phyloP scores from a whole-genome alignment of 2,329 filamentous ascomycete genomes.

The Phaeosphaeria sp. region DNA sequence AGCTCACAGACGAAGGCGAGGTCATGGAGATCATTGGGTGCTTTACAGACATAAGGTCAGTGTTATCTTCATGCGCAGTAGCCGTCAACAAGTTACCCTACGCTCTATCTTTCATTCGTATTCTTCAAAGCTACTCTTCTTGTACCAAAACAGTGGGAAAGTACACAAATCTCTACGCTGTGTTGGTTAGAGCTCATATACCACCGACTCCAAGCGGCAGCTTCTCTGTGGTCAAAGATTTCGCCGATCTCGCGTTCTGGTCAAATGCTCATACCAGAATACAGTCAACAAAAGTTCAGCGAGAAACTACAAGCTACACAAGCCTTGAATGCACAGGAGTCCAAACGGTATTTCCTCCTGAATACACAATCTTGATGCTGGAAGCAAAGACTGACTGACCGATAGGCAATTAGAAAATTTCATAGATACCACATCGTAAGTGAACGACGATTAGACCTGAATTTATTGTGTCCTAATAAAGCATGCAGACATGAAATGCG shows the following conservation, averaged over 20 bases:
- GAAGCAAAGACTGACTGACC: not conserved
- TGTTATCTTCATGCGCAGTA: not conserved
- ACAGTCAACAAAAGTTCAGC: constrained; percentile 42
- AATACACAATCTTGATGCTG: not conserved
- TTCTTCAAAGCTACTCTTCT: too few species aligned
- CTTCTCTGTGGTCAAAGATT: not conserved
- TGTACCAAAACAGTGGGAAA: not conserved
- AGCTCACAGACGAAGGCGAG: constrained; percentile 26
- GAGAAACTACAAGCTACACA: constrained; percentile 40
- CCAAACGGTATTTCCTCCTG: constrained; percentile 19
- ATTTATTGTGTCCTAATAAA: not conserved
- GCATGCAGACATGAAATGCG: constrained; percentile 48
- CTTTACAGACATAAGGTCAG: constrained; percentile 43
- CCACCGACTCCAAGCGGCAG: not conserved
- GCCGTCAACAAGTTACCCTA: too few species aligned
- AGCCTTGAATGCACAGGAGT: constrained; percentile 26
- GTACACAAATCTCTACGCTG: not conserved
- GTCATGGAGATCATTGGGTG: constrained; percentile 43
- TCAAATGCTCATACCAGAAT: not conserved
- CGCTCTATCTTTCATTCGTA: too few species aligned
- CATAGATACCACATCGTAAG: constrained; percentile 39
- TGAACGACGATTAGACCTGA: not conserved
- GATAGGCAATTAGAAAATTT: constrained; percentile 32
- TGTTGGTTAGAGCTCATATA: too few species aligned
- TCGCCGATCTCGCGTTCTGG: not conserved